These are phyloP conservation scores for Blastobotrys muscicola DNA, from an alignment of 805 yeast species.

Conservation along the genomic window DNA sequence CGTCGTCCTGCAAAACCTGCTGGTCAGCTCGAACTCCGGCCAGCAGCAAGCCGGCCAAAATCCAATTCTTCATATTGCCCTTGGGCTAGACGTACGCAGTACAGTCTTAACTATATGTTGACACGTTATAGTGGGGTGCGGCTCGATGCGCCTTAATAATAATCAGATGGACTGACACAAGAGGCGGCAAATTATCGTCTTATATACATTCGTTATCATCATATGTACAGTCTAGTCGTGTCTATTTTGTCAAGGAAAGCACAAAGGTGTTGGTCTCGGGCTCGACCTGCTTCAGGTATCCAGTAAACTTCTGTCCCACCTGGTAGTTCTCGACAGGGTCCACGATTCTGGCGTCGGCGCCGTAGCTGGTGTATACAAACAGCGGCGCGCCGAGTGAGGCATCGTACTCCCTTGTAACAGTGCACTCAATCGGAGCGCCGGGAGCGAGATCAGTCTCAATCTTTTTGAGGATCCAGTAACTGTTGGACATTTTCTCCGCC, in stretches of 20 bases:
- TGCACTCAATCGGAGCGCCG: not conserved
- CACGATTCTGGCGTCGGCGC: not conserved
- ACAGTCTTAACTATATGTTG: too few relatives aligned
- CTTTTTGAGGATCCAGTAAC: conserved; percentile 12
- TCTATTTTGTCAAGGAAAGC: too few relatives aligned
- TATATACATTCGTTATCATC: too few relatives aligned
- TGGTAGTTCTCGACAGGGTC: not conserved
- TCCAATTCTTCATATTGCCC: not conserved
- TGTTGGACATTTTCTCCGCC: conserved; percentile 7
- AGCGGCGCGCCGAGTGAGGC: not conserved
- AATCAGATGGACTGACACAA: too few relatives aligned
- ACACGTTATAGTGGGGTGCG: too few relatives aligned
- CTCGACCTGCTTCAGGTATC: too few relatives aligned
- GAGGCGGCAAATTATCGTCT: too few relatives aligned
- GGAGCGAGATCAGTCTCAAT: conserved; percentile 4
- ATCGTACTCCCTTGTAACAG: not conserved
- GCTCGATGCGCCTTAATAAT: too few relatives aligned
- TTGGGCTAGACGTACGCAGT: too few relatives aligned
- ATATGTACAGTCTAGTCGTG: too few relatives aligned
- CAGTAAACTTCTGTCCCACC: not conserved
- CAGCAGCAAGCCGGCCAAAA: not conserved
- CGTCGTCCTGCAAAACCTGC: not conserved
- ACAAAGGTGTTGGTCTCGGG: too few relatives aligned
- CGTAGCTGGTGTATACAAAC: not conserved
- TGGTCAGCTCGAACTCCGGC: not conserved